A percentile compares a stretch with the other conserved stretches of the same genome.
phyloP scores from a whole-genome alignment of 2,329 filamentous ascomycete species.

The Sporothrix dimorphospora region DNA sequence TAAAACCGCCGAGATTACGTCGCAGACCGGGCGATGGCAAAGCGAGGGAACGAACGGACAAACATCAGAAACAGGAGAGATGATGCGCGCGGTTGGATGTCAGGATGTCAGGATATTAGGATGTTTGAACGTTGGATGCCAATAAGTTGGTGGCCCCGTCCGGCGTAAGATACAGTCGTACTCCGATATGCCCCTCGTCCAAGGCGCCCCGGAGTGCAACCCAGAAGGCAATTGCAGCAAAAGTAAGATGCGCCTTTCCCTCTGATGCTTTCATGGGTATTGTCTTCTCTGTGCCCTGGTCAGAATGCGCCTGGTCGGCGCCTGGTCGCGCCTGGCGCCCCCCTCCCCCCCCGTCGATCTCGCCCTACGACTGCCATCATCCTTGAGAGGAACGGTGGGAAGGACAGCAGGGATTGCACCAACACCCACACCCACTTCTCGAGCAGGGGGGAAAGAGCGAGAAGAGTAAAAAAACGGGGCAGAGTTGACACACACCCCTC shows the following conservation, averaged over 20 bases:
- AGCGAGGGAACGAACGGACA: neutral
- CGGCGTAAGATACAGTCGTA: neutral
- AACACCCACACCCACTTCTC: neutral
- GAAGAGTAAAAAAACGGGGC: neutral
- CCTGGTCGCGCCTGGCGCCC: neutral
- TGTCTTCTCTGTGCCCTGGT: neutral
- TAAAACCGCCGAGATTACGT: constrained; percentile 9
- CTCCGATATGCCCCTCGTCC: neutral
- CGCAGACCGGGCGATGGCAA: neutral
- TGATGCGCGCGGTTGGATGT: neutral
- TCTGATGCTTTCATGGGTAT: neutral
- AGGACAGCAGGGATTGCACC: neutral
- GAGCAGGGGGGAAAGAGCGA: neutral
- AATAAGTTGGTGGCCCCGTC: neutral
- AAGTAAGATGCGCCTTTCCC: neutral
- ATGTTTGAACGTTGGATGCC: neutral
- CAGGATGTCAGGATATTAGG: neutral
- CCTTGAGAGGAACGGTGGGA: neutral
- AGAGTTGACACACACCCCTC: neutral
- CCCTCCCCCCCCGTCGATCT: neutral
- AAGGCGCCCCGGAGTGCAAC: neutral
- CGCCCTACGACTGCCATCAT: constrained; percentile 13
- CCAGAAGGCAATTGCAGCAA: neutral
- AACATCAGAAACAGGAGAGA: constrained; percentile 1
- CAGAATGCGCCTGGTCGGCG: too few species aligned